Evolutionary conservation across 2,329 filamentous ascomycete species (phyloP).

Genomic region (Helicocarpus griseus): DNA sequence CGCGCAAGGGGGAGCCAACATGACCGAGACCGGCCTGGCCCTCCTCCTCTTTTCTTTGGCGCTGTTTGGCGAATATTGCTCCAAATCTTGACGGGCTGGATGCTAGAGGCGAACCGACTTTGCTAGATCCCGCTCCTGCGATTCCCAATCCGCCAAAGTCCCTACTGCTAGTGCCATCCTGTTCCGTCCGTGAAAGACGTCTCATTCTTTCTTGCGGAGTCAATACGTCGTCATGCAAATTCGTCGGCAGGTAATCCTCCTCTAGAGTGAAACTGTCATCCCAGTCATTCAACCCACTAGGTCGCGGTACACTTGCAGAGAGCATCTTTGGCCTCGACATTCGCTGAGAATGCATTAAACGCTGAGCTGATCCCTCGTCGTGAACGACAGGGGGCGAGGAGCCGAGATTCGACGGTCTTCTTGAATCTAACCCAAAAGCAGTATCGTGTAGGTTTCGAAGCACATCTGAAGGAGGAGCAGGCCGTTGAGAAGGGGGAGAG

Average conservation of each 20-base stretch:
- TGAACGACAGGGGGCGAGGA: slow-evolving; percentile 52
- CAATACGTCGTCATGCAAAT: slow-evolving; percentile 53
- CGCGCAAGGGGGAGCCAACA: slow-evolving; percentile 57
- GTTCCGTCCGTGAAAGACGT: slow-evolving; percentile 49
- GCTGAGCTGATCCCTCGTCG: slow-evolving; percentile 58
- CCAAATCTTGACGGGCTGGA: slow-evolving; percentile 55
- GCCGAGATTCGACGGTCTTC: slow-evolving; percentile 44
- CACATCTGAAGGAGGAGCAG: slow-evolving; percentile 55
- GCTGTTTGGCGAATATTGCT: slow-evolving; percentile 46
- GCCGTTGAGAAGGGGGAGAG: slow-evolving; percentile 61
- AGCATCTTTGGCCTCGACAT: slow-evolving; percentile 49
- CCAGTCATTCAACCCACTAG: slow-evolving; percentile 47
- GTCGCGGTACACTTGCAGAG: slow-evolving; percentile 51
- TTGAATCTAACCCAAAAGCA: slow-evolving; percentile 63
- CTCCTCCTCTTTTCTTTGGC: slow-evolving; percentile 43
- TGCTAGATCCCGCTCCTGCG: slow-evolving; percentile 38
- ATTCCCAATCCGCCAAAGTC: slow-evolving; percentile 44
- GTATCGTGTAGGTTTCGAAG: slow-evolving; percentile 54
- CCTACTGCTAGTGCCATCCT: slow-evolving; percentile 37
- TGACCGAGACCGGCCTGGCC: slow-evolving; percentile 44
- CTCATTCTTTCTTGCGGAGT: slow-evolving; percentile 53
- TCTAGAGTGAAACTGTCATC: slow-evolving; percentile 66
- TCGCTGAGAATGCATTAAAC: slow-evolving; percentile 54
- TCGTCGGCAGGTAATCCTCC: slow-evolving; percentile 76
- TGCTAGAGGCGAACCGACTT: slow-evolving; percentile 46